Conservation (phyloP, 345 rosid genomes). For the Kernera saxatilis region DNA sequence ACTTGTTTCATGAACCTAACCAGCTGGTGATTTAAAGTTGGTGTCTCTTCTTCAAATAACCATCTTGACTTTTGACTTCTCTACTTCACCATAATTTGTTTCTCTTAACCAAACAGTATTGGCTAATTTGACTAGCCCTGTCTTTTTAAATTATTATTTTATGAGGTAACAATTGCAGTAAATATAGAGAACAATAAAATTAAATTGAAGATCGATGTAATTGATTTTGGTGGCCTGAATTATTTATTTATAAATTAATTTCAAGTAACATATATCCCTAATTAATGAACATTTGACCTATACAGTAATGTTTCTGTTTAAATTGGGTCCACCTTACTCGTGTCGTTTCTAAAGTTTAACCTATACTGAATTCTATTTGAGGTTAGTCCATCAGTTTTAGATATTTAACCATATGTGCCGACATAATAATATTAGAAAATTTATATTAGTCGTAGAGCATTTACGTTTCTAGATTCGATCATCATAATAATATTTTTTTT, state of each 20-base stretch:
- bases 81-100: background rate
- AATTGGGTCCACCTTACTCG: slow-evolving; percentile 7
- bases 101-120: background rate
- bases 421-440: background rate
- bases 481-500: background rate
- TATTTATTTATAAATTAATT: background rate
- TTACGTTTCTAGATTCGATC: background rate
- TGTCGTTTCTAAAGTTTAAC: slow-evolving; percentile 11
- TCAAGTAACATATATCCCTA: background rate
- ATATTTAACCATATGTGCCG: background rate
- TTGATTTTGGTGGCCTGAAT: background rate
- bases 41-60: slow-evolving; percentile 13
- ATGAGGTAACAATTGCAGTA: background rate
- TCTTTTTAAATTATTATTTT: too few species aligned
- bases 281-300: slow-evolving; percentile 13
- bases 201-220: background rate
- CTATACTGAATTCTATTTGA: background rate
- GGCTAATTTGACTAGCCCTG: too few species aligned
- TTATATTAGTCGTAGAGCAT: background rate
- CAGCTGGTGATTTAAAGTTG: slow-evolving; percentile 8
- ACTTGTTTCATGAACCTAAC: slow-evolving; percentile 24
- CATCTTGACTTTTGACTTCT: slow-evolving; percentile 17
- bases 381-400: slow-evolving; percentile 1
- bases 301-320: slow-evolving; percentile 9
- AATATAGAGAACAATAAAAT: background rate